phyloP scores from a whole-genome alignment of 2,329 filamentous ascomycete genomes.

The Talaromyces funiculosus region DNA sequence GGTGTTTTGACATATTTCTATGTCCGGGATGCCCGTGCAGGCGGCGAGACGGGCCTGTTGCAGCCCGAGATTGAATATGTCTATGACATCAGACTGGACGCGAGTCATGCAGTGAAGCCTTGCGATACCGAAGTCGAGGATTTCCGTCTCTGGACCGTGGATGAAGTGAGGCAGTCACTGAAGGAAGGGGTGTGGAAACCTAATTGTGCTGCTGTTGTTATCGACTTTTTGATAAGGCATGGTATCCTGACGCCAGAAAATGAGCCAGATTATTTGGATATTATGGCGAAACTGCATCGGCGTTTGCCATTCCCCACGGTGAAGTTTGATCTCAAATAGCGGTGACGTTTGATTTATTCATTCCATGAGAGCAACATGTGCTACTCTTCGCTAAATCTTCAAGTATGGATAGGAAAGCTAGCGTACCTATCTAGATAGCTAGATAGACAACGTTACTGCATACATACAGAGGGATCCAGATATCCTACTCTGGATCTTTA shows the following conservation, averaged over 20 bases:
- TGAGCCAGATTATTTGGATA: constrained; percentile 72
- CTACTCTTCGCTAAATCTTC: too few species aligned
- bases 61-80: constrained; percentile 91
- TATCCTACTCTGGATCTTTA: too few species aligned
- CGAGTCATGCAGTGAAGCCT: constrained; percentile 63
- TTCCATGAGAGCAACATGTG: too few species aligned
- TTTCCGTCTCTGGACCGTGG: constrained; percentile 71
- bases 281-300: constrained; percentile 69
- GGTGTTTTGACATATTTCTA: constrained; percentile 82
- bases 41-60: constrained; percentile 73
- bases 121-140: constrained; percentile 84
- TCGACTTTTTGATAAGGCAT: constrained; percentile 87
- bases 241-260: constrained; percentile 73
- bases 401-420: too few species aligned
- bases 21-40: constrained; percentile 67
- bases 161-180: constrained; percentile 68
- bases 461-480: too few species aligned
- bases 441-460: too few species aligned
- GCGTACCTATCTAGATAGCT: too few species aligned
- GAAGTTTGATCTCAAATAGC: constrained; percentile 17
- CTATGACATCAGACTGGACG: constrained; percentile 76
- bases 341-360: constrained; percentile 12
- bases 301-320: constrained; percentile 73
- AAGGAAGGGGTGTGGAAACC: constrained; percentile 77
- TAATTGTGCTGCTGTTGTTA: constrained; percentile 75